A percentile compares a stretch with the other conserved stretches of the same genome.
These are phyloP conservation scores for Umbellularia californica DNA, from an alignment of 164 flowering plant species.

Conservation along the genomic window DNA sequence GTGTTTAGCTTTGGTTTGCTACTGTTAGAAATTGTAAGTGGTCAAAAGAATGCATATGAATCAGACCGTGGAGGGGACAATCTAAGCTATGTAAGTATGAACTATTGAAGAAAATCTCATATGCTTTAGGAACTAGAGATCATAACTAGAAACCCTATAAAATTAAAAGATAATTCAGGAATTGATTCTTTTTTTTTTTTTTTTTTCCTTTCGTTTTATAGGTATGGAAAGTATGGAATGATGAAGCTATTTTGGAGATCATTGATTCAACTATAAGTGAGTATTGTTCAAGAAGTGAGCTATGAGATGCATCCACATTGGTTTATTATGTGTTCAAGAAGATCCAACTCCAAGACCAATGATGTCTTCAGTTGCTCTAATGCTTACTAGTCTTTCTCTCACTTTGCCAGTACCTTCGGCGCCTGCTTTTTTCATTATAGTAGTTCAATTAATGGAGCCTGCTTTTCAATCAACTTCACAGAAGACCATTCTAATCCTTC, in stretches of 20 bases:
- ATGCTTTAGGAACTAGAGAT: no score
- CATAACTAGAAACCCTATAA: no score
- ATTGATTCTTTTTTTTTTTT: no score
- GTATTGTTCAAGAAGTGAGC: constrained; percentile 11
- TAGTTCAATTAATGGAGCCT: not conserved
- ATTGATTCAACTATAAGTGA: constrained; percentile 11
- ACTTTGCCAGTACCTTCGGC: constrained; percentile 13
- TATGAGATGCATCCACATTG: constrained; percentile 27
- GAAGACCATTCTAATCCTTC: not conserved
- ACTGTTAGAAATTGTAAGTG: constrained; percentile 34
- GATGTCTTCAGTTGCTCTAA: constrained; percentile 21
- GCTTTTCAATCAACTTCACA: not conserved
- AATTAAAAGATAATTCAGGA: no score
- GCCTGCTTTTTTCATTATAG: constrained; percentile 18
- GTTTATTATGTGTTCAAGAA: constrained; percentile 27
- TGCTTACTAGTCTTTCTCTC: constrained; percentile 19
- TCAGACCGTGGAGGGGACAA: constrained; percentile 13
- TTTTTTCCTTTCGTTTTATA: not conserved
- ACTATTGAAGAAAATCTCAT: not conserved
- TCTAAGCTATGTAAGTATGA: constrained; percentile 26
- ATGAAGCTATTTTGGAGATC: constrained; percentile 10
- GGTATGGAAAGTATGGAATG: constrained; percentile 21
- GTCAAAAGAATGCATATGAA: constrained; percentile 14
- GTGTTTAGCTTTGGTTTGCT: constrained; percentile 50
- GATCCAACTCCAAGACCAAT: constrained; percentile 18